These are phyloP conservation scores for Trichosporon sp. DNA, from an alignment of 1,284 basidiomycete species.

Conservation along the genomic window DNA sequence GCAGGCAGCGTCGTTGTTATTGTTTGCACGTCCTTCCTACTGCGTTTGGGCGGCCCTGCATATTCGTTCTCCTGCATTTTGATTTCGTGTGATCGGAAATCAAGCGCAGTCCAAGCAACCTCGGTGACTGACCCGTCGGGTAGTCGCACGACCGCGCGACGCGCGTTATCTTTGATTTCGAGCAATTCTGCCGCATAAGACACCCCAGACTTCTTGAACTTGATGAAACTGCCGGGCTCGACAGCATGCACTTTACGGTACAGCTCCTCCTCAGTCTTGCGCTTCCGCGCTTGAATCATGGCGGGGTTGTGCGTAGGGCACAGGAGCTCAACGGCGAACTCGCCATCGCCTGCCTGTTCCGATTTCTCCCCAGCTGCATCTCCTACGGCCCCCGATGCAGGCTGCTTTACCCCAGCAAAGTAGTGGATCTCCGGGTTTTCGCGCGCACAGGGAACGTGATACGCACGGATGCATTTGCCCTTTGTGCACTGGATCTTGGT, in stretches of 20 bases:
- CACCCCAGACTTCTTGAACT: constrained; percentile 68
- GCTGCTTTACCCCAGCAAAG: constrained; percentile 20
- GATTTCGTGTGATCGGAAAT: constrained; percentile 11
- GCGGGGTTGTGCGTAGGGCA: constrained; percentile 80
- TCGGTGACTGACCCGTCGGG: background rate
- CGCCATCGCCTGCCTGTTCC: constrained; percentile 49
- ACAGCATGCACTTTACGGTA: constrained; percentile 60
- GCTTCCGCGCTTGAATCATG: constrained; percentile 35
- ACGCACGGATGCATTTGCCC: constrained; percentile 82
- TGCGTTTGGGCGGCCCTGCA: constrained; percentile 15
- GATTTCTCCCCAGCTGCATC: background rate
- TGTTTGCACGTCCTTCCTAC: constrained; percentile 7
- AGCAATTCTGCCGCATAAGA: constrained; percentile 72
- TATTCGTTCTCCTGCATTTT: constrained; percentile 21
- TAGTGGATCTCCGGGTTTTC: constrained; percentile 24
- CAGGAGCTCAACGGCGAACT: constrained; percentile 64
- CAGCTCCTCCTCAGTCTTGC: constrained; percentile 49
- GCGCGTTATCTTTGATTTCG: constrained; percentile 60
- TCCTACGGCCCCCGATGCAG: background rate
- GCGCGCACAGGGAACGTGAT: constrained; percentile 83
- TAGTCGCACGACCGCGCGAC: constrained; percentile 59
- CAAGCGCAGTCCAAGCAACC: constrained; percentile 14
- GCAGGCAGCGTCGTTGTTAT: background rate
- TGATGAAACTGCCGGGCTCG: constrained; percentile 64
- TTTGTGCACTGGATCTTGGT: constrained; percentile 91